Base-by-base conservation (phyloP, 2,329 filamentous ascomycete species). In the Fusarium xylarioides region DNA sequence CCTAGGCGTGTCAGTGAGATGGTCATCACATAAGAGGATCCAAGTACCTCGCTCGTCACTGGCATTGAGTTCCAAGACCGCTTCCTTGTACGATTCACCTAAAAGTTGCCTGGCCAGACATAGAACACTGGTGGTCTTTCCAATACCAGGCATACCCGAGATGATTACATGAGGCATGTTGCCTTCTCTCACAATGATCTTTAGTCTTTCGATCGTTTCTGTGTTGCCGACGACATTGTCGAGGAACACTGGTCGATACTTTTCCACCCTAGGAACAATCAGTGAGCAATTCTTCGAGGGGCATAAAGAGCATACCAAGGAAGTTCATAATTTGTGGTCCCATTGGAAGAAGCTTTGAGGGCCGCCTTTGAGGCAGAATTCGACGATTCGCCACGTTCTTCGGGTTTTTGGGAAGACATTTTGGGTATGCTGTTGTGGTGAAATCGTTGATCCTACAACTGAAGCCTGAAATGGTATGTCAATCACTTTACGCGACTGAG, bases 91-190 rank as follows among this genome's bases (percentile, higher is more conserved):
- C 35, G 94, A 89, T 79, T 97, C 93, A 14, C 96, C 96, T 4
- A 99, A 87, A 68, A 99, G 85, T 81, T 98, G 95, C 67, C 95
- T 90, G 23, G 96, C 96, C 52, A 99, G 90, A 81, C 96, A 98
- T 69, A 98, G 86, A 63, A 99, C 92, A 63, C 95, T 97, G 2
- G 96, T 98, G 8, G 96, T 99, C 86, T 99, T 99, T 82, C 96
- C 96, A 79, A 98, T 99, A 80, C 96, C 96, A 26, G 96, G 96
- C 95, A 97, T 98, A 68, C 96, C 96, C n/a, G 94, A 97, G 79
- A 99, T 98, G 83, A 99, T 98, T 79, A 99, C 91, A 84, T 99
- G 96, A 5, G 96, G 96, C 95, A 99, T 98, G 84, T 99, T 99
- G 77, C 96, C 96, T 85, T 98, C 96, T 83, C 95, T 96, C 52